phyloP scores from a whole-genome alignment of 495 filamentous ascomycete species.

The Aspergillus olivimuriae region DNA sequence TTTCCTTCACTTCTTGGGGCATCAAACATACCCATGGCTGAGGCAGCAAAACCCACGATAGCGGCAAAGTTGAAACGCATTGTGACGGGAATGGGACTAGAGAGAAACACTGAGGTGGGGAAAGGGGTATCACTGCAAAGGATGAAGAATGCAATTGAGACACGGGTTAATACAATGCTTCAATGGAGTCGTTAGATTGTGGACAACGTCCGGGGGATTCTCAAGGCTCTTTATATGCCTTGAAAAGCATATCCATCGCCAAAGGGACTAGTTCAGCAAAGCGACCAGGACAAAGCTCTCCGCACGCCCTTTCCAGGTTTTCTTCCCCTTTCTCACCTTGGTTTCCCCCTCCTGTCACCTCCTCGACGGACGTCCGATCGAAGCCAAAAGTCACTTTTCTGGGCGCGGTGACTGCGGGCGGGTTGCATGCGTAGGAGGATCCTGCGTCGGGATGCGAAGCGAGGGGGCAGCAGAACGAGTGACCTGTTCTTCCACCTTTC shows the following conservation, averaged over 20 bases:
- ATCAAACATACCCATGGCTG: slow-evolving; percentile 17
- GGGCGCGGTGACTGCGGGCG: slow-evolving; percentile 1
- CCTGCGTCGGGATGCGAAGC: slow-evolving; percentile 14
- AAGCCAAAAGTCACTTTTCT: slow-evolving; percentile 9
- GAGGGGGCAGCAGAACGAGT: slow-evolving; percentile 18
- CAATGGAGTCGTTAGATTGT: background rate
- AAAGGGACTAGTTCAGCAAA: no score
- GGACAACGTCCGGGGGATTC: background rate
- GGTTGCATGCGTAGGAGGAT: slow-evolving; percentile 4
- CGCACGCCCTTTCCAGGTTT: slow-evolving; percentile 4
- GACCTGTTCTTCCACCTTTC: slow-evolving; percentile 7
- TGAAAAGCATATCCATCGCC: slow-evolving; percentile 4
- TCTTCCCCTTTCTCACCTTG: slow-evolving; percentile 6
- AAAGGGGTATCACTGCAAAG: no score
- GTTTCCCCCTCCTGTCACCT: background rate
- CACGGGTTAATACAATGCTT: background rate
- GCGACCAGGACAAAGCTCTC: background rate
- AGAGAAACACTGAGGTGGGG: no score
- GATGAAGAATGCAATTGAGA: background rate
- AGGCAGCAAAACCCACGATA: slow-evolving; percentile 18
- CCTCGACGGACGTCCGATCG: slow-evolving; percentile 2
- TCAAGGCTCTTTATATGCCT: slow-evolving; percentile 2
- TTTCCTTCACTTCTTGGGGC: no score
- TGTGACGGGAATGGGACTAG: no score
- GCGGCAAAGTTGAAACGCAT: slow-evolving; percentile 20